Evolutionary conservation across 768 basidiomycete genomes (phyloP), one percentile per base, ranked within the genome.

Genomic region (Suillus cothurnatus): DNA sequence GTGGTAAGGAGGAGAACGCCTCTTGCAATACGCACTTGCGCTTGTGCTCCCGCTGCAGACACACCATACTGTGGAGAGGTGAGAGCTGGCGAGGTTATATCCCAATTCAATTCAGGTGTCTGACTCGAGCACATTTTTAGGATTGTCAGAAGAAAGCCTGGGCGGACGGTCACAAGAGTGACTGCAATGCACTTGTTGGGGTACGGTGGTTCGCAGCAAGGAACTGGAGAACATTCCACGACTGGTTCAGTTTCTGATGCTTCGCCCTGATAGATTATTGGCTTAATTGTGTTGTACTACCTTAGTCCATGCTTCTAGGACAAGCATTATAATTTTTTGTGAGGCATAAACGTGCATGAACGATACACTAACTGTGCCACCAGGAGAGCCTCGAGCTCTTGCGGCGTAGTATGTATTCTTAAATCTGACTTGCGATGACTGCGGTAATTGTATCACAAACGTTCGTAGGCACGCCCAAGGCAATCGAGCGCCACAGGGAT

Each of bases 391-490:
- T n/a, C n/a, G n/a, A n/a, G n/a, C 95, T 97, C 86, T 85, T 76
- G 67, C 65, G 49, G 6, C 14, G 39, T 36, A 50, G 7, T 34
- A 34, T 47, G 45, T 14, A 21, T 36, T 36, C 21, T 64, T 73
- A 41, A 68, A 66, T 50, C 15, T 21, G 15, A 61, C 9, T 7
- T 39, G 49, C 52, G 4, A 7, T 56, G 28, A n/a, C n/a, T n/a
- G 93, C 90, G 21, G 89, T 90, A 63, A 98, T 91, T 0, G 92
- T 89, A 80, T 98, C 97, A 19, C 97, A 86, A 45, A 98, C 90
- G 77, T 39, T 39, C 38, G 14, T 97, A 98, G 0, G 95, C 97
- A 50, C 95, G 85, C 76, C 99, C 97, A 28, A 98, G 87, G 71
- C 9, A 34, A 1, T 34, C 32, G 32, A 34, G 32, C 32, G 32